Evolutionary conservation across 1,284 basidiomycete genomes (phyloP), one percentile per base, ranked within the genome.

Genomic region (Irpex rosettiformis): DNA sequence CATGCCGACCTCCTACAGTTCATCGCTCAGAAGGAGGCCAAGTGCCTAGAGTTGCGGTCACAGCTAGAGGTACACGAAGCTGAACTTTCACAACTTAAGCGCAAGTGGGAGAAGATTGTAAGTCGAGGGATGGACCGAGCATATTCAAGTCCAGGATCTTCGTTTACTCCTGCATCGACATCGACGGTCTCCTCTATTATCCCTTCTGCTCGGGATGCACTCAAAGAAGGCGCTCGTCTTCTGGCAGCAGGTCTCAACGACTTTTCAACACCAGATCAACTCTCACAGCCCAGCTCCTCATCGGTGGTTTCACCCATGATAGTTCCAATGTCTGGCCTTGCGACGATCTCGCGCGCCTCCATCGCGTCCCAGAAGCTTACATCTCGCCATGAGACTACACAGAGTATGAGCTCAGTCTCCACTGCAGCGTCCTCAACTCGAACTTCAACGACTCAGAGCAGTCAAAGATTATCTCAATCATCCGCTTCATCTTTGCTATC

Each of bases 21-120:
- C 64, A 92, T 93, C 57, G 90, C 90, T 0, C 89, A 91, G 72
- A 92, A 92, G 64, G 90, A 93, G 68, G 82, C 88, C 0, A 88
- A 85, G 70, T 91, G 89, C 63, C 79, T 91, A 47, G 90, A 93
- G 60, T 76, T 93, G 40, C 83, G 89, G 13, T 82, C 85, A 3
- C 88, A 90, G 65, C 80, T 92, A 2, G 77, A 79, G 8, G 68
- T 72, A 6, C 88, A 91, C 64, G 90, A 93, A 72, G 78, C 78
- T 1, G 90, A 92, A 65, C 77, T 93, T 1, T 68, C 79, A 0
- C 80, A 87, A 67, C 74, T 92, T 55, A 93, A 92, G 75, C 83
- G 81, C 60, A 89, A 86, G 70, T 93, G 90, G 90, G 89, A 88
- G 69, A 80, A 83, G 40, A 89, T 93, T 58, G 82, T 92, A 45